These are phyloP conservation scores for Candida gorgasii DNA, from an alignment of 805 yeast genomes.

Conservation along the genomic window DNA sequence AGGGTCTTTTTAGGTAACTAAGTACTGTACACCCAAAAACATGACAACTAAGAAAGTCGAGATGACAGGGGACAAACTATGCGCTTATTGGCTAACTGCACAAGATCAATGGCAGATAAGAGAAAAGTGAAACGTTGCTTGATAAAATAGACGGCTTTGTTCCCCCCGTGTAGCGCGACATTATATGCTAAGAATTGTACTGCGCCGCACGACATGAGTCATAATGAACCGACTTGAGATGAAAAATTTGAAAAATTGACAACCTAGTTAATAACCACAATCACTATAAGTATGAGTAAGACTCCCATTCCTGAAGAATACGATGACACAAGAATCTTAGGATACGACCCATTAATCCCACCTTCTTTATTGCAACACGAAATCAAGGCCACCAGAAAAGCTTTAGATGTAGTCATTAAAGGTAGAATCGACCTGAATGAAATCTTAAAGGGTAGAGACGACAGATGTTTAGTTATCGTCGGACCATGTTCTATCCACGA, in stretches of 20 bases:
- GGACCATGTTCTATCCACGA: slow-evolving; percentile 99
- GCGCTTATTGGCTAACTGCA: too few relatives aligned
- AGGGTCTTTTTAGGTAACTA: too few relatives aligned
- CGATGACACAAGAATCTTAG: slow-evolving; percentile 76
- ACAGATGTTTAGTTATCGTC: slow-evolving; percentile 82
- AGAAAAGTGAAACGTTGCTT: too few relatives aligned
- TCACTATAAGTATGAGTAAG: slow-evolving; percentile 25
- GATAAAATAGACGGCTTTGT: background rate
- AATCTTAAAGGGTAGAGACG: slow-evolving; percentile 79
- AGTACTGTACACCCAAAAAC: too few relatives aligned
- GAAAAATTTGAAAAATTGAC: slow-evolving; percentile 4
- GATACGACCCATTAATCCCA: slow-evolving; percentile 94
- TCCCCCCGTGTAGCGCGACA: background rate
- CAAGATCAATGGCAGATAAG: too few relatives aligned
- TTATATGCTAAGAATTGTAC: background rate
- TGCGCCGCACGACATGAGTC: slow-evolving; percentile 4
- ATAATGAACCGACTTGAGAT: slow-evolving; percentile 4
- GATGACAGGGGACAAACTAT: too few relatives aligned
- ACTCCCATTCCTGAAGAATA: slow-evolving; percentile 66
- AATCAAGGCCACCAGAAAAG: slow-evolving; percentile 61
- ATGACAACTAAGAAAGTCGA: too few relatives aligned
- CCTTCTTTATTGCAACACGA: slow-evolving; percentile 92
- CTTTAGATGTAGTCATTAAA: slow-evolving; percentile 61
- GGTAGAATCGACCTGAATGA: slow-evolving; percentile 78
- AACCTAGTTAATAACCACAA: background rate